Evolutionary conservation across 768 basidiomycete species (phyloP).

Genomic region (Leccinum pellstonianum): DNA sequence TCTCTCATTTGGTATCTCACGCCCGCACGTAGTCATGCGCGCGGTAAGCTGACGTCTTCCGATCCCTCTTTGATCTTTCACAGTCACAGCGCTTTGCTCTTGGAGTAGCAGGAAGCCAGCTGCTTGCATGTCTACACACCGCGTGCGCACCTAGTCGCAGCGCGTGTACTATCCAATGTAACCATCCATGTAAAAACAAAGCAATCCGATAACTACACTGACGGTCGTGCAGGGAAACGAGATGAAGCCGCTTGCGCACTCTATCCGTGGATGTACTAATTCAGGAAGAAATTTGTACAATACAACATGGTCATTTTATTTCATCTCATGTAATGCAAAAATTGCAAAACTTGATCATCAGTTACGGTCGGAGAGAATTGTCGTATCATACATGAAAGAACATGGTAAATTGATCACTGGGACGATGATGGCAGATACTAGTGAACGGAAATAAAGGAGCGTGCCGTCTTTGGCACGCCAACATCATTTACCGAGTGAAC

Average conservation of each 20-base stretch:
- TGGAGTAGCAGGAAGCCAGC: neutral
- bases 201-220: neutral
- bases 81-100: neutral
- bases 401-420: neutral
- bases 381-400: neutral
- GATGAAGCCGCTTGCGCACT: neutral
- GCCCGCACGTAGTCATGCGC: neutral
- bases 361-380: neutral
- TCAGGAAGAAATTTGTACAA: neutral
- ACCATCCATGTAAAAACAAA: neutral
- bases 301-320: neutral
- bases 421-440: neutral
- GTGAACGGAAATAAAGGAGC: neutral
- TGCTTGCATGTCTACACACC: neutral
- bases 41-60: neutral
- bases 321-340: neutral
- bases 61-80: neutral
- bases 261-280: neutral
- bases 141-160: neutral
- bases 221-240: neutral
- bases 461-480: conserved; percentile 6
- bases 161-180: neutral
- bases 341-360: neutral
- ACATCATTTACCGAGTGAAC: neutral
- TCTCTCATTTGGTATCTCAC: neutral